Conservation (phyloP, 345 rosid genomes). For the Xanthoceras sorbifolium region DNA sequence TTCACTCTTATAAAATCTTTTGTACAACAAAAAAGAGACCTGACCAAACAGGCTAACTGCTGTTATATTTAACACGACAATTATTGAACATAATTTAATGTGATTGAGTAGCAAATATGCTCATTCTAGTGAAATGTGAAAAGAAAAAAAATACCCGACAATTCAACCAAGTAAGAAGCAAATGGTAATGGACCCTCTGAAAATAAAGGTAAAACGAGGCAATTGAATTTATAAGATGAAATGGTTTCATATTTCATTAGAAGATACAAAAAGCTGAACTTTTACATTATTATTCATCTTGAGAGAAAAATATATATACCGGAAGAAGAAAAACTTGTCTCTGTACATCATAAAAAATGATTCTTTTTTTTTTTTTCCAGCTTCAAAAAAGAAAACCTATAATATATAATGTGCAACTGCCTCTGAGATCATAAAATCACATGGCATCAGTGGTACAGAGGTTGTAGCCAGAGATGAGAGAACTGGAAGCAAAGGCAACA, state of each 20-base stretch:
- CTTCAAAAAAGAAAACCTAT: background rate
- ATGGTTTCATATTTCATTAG: background rate
- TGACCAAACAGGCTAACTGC: background rate
- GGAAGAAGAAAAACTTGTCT: conserved; percentile 1
- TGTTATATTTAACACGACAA: background rate
- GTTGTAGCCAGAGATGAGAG: conserved; percentile 72
- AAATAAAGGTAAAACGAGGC: background rate
- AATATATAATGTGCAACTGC: background rate
- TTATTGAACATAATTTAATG: no score
- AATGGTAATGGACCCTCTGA: background rate
- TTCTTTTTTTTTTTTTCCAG: background rate
- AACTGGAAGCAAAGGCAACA: conserved; percentile 72
- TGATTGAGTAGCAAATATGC: no score
- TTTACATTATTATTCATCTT: conserved; percentile 1
- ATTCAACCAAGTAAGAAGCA: background rate
- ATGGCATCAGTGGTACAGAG: conserved; percentile 47
- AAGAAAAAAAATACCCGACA: no score
- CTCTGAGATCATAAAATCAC: conserved; percentile 17
- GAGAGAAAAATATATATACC: background rate
- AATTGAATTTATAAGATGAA: background rate
- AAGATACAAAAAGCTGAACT: background rate
- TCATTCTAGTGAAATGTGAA: no score
- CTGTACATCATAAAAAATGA: conserved; percentile 23
- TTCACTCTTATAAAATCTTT: no score
- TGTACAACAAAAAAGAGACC: no score